Evolutionary conservation across 805 yeast species (phyloP), one percentile per base, ranked within the genome.

Genomic region (Kodamaea sagamina): DNA sequence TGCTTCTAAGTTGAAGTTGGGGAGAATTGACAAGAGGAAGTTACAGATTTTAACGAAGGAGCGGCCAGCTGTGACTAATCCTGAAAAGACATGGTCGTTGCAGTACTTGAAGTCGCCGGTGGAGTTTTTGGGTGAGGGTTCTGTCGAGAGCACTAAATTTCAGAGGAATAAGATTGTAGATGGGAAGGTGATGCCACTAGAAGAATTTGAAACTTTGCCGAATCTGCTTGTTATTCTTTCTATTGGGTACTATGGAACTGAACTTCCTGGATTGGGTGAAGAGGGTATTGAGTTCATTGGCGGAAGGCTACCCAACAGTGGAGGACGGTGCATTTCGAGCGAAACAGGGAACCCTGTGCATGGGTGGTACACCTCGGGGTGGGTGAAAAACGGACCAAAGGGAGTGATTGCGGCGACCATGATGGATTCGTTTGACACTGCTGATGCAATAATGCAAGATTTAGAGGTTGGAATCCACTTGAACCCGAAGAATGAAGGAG

Each of bases 371-470:
- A 82, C 86, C 2, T 71, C 89, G 6, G 99, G 99, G 0, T 93
- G 99, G 99, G 82, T 89, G 36, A 80, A 85, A 44, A 81, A 78
- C 40, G 95, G 96, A 1, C 86, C 96, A 6, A 76, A 77, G 21
- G 99, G 99, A 1, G 95, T 89, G 3, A 93, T 93, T 50, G 95
- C 95, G 12, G 75, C 87, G 10, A 89, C 98, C 0, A 86, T 92
- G 84, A 77, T 84, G 75, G 89, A 86, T 46, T 79, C 97, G 1
- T 83, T 83, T 49, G 76, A 79, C 6, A 82, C 92, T 0, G 92
- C 89, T 0, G 87, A 81, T 19, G 65, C 72, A 9, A 71, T 93
- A 0, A 55, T 81, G 12, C 67, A 73, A 27, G 96, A 89, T 53
- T 63, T 75, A 17, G 46, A 63, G n/a, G 58, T 60, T 26, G 67